Evolutionary conservation across 805 yeast species (phyloP).

Genomic region (Pichia nakasei): DNA sequence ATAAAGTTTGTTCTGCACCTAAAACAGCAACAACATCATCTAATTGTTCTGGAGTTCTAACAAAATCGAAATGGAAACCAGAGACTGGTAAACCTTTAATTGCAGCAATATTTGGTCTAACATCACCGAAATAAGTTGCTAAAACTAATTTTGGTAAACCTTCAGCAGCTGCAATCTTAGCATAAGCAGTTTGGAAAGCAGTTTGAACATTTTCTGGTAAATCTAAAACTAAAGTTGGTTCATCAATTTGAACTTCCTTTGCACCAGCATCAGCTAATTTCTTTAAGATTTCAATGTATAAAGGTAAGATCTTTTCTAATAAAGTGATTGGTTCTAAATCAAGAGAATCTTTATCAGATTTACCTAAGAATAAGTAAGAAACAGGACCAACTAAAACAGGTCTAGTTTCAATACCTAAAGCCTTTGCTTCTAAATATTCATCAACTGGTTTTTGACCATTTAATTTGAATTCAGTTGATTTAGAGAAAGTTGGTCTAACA

Average conservation of each 20-base stretch:
- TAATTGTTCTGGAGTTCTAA: conserved; percentile 93
- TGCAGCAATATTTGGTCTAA: conserved; percentile 89
- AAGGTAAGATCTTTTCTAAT: conserved; percentile 84
- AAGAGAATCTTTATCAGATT: conserved; percentile 95
- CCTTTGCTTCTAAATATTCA: conserved; percentile 97
- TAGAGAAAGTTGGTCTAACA: conserved; percentile 97
- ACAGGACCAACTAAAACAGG: conserved; percentile 97
- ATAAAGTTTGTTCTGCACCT: conserved; percentile 63
- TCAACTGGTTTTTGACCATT: conserved; percentile 95
- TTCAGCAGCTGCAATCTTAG: conserved; percentile 55
- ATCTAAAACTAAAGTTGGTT: conserved; percentile 93
- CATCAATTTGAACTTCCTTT: conserved; percentile 90
- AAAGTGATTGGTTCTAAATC: conserved; percentile 90
- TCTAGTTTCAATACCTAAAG: conserved; percentile 90
- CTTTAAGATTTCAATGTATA: conserved; percentile 79
- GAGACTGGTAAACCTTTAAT: conserved; percentile 86
- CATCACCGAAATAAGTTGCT: conserved; percentile 97
- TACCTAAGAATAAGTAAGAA: conserved; percentile 90
- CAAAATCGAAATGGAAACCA: conserved; percentile 95
- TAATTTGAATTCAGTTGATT: conserved; percentile 91
- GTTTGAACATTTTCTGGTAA: conserved; percentile 75
- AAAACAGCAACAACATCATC: conserved; percentile 68
- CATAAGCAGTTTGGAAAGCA: conserved; percentile 85
- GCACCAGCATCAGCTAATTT: conserved; percentile 95
- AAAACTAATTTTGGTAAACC: conserved; percentile 72